Evolutionary conservation across 768 basidiomycete genomes (phyloP), one percentile per base, ranked within the genome.

Genomic region (Calvatia gigantea): DNA sequence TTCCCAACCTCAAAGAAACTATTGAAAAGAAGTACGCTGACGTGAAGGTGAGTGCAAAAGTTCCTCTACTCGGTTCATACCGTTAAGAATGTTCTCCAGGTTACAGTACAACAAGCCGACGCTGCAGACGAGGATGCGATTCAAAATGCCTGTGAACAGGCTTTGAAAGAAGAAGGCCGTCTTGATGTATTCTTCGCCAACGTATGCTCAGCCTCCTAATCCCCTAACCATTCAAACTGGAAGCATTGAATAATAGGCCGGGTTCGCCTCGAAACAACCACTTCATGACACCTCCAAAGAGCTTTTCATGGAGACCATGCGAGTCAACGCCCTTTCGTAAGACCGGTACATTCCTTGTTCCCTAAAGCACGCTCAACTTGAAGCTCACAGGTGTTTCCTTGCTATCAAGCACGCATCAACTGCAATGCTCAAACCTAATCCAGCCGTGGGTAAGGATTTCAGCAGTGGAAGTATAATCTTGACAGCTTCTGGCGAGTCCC

Each of bases 181-280:
- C 76, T 98, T 11, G 95, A 98, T 61, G 85, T 95, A 60, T 97
- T 97, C 77, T 98, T 94, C 66, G 95, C 95, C 31, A 97, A 98
- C 67, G 94, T 92, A 64, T 50, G 83, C 63, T 6, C 17, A n/a
- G 2, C 21, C 47, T 38, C 38, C 19, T 33, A 37, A 17, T 43
- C n/a, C 15, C 14, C 25, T 33, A 2, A 28, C 43, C 15, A 27
- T 14, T 12, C 9, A 23, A 21, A 54, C 56, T 58, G n/a, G n/a
- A n/a, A n/a, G n/a, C 55, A 58, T 15, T 17, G 17, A 45, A 4
- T 29, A 7, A 29, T 58, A 93, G 90, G 91, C 91, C 54, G 91
- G 90, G 9, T 68, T 88, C 47, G 80, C 77, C 2, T 76, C 76
- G 1, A 64, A 33, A 17, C 60, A 72, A 37, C 63, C 65, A 6